Conservation (phyloP, 2,329 filamentous ascomycete species). For the Xylariaceae sp. region DNA sequence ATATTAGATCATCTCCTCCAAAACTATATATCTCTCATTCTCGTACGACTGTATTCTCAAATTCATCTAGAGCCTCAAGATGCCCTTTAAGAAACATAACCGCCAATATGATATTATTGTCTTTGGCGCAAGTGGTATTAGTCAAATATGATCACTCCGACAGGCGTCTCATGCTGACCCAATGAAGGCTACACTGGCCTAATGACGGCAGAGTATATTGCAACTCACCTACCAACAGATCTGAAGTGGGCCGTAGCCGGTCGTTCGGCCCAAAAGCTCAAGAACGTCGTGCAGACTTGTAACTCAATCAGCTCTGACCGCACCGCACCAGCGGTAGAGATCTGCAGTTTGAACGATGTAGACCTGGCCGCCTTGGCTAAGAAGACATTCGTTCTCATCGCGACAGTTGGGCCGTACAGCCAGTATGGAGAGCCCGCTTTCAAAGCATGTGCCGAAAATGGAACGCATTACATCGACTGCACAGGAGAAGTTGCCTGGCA, state of each 20-base stretch:
- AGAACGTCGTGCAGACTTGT: conserved; percentile 62
- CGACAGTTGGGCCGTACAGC: conserved; percentile 56
- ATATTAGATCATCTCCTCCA: too few relatives aligned
- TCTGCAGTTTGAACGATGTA: conserved; percentile 41
- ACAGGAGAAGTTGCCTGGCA: conserved; percentile 59
- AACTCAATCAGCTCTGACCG: conserved; percentile 66
- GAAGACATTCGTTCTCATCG: conserved; percentile 54
- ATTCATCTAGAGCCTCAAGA: conserved; percentile 15
- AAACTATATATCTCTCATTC: too few relatives aligned
- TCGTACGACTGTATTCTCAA: too few relatives aligned
- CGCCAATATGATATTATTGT: conserved; percentile 55
- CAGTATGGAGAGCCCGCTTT: conserved; percentile 55
- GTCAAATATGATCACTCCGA: too few relatives aligned
- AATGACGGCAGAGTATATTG: conserved; percentile 28
- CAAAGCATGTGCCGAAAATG: conserved; percentile 56
- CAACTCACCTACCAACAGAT: conserved; percentile 24
- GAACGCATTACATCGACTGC: conserved; percentile 62
- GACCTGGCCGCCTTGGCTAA: conserved; percentile 46
- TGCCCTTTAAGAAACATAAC: conserved; percentile 45
- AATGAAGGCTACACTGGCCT: conserved; percentile 27
- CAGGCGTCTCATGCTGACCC: conserved; percentile 2
- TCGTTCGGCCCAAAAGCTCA: conserved; percentile 50
- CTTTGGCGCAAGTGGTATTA: conserved; percentile 52
- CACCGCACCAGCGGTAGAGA: conserved; percentile 43
- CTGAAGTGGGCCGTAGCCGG: conserved; percentile 30